Evolutionary conservation across 352 stramenopile species (phyloP).

Genomic region (Globisporangium echinulatum): DNA sequence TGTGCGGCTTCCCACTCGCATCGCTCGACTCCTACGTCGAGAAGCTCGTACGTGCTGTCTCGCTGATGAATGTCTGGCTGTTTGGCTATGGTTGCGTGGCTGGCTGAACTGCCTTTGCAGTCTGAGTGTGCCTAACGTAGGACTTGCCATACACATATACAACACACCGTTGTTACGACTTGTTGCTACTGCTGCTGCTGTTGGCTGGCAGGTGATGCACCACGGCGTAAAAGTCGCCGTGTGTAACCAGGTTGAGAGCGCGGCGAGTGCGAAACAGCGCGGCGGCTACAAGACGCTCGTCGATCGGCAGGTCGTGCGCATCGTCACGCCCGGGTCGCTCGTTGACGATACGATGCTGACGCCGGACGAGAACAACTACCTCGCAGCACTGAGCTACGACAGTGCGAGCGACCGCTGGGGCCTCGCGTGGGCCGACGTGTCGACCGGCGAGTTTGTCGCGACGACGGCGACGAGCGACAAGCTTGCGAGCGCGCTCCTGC

Average conservation of each 20-base stretch:
- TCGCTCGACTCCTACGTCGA: slow-evolving; percentile 76
- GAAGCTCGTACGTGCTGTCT: slow-evolving; percentile 44
- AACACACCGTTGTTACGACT: too few relatives aligned
- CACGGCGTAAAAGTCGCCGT: slow-evolving; percentile 80
- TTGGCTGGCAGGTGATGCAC: slow-evolving; percentile 55
- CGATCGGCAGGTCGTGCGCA: slow-evolving; percentile 69
- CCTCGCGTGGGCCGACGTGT: slow-evolving; percentile 69
- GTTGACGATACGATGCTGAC: slow-evolving; percentile 75
- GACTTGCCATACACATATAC: too few relatives aligned
- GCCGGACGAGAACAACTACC: slow-evolving; percentile 74
- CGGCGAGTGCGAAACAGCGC: slow-evolving; percentile 35
- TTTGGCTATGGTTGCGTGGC: neutral
- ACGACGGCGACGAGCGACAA: slow-evolving; percentile 52
- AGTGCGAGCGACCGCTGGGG: slow-evolving; percentile 24
- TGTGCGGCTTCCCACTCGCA: slow-evolving; percentile 71
- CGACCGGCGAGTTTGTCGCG: slow-evolving; percentile 71
- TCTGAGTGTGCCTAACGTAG: neutral
- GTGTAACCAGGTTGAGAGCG: slow-evolving; percentile 79
- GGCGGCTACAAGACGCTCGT: slow-evolving; percentile 59
- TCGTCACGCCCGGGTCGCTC: slow-evolving; percentile 68
- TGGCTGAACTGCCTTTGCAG: neutral
- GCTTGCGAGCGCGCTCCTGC: slow-evolving; percentile 46
- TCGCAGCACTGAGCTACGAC: slow-evolving; percentile 44
- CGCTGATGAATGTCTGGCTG: neutral
- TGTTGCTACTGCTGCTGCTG: neutral